phyloP scores from a whole-genome alignment of 495 filamentous ascomycete species.

The Eremomyces bilateralis region DNA sequence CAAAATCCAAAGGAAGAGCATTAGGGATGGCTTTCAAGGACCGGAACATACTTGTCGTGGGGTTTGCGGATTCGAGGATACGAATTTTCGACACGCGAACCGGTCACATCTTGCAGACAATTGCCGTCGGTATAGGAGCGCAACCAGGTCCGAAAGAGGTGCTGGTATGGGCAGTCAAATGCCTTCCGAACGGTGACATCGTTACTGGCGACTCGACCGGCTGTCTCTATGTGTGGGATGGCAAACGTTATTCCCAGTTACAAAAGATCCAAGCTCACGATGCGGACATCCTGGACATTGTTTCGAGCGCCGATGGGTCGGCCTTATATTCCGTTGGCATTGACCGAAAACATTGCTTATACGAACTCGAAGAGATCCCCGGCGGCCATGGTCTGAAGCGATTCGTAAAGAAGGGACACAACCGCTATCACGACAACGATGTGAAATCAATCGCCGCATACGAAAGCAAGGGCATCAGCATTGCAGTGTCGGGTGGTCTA shows the following conservation, averaged over 20 bases:
- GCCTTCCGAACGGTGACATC: conserved; percentile 65
- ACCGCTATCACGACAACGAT: conserved; percentile 73
- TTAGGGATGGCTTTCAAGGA: conserved; percentile 80
- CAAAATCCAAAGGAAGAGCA: conserved; percentile 62
- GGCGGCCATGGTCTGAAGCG: conserved; percentile 36
- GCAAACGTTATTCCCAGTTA: conserved; percentile 64
- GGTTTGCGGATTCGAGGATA: conserved; percentile 82
- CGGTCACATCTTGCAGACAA: conserved; percentile 47
- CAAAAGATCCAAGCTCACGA: conserved; percentile 71
- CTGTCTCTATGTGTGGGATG: conserved; percentile 82
- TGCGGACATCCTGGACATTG: conserved; percentile 75
- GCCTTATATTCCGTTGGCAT: conserved; percentile 82
- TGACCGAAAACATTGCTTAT: conserved; percentile 67
- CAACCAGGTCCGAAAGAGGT: conserved; percentile 58
- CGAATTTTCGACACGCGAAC: conserved; percentile 72
- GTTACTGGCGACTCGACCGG: conserved; percentile 90
- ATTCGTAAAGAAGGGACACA: conserved; percentile 61
- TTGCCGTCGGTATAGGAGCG: conserved; percentile 64
- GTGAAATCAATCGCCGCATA: conserved; percentile 88
- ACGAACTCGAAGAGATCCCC: conserved; percentile 34
- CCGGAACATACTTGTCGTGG: conserved; percentile 60
- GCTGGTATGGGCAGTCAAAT: conserved; percentile 84
- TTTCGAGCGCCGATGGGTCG: conserved; percentile 55
- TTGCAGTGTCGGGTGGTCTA: conserved; percentile 85
- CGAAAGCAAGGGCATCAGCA: conserved; percentile 60